phyloP scores from a whole-genome alignment of 2,329 filamentous ascomycete species.

The Reticulascus tulasneorum region DNA sequence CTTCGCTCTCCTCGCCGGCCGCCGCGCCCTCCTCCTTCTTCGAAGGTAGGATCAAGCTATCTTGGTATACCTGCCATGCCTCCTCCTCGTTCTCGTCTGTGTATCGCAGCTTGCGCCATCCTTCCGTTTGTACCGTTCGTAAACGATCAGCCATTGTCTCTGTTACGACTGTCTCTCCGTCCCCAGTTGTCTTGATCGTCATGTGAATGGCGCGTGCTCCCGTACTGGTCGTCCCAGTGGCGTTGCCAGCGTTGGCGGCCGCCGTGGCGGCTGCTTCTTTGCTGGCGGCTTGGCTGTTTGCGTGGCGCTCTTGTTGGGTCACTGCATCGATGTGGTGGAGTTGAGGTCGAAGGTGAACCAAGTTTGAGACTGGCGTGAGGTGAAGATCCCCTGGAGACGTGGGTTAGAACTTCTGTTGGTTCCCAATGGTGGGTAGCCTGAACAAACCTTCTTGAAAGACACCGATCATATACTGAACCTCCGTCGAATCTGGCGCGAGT shows the following conservation, averaged over 20 bases:
- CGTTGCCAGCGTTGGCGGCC: slow-evolving; percentile 30
- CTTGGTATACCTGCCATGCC: slow-evolving; percentile 72
- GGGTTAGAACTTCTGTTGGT: no score
- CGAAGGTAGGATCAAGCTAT: slow-evolving; percentile 59
- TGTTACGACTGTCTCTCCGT: slow-evolving; percentile 60
- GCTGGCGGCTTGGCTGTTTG: slow-evolving; percentile 33
- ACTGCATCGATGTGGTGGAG: slow-evolving; percentile 89
- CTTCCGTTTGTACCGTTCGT: slow-evolving; percentile 73
- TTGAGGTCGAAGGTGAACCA: slow-evolving; percentile 86
- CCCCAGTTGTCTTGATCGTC: slow-evolving; percentile 73
- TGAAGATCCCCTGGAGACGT: slow-evolving; percentile 67
- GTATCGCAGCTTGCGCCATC: slow-evolving; percentile 77
- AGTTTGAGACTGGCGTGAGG: slow-evolving; percentile 75
- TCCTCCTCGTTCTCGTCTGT: slow-evolving; percentile 74
- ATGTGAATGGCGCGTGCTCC: slow-evolving; percentile 79
- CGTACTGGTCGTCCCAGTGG: slow-evolving; percentile 29
- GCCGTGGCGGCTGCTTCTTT: slow-evolving; percentile 27
- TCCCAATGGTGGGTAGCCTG: no score
- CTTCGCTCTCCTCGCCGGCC: slow-evolving; percentile 1
- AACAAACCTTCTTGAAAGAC: slow-evolving; percentile 73
- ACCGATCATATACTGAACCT: slow-evolving; percentile 85
- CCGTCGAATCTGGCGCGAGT: slow-evolving; percentile 64
- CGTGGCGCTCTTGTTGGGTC: slow-evolving; percentile 63
- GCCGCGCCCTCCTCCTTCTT: slow-evolving; percentile 16
- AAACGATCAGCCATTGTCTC: slow-evolving; percentile 74